phyloP scores from a whole-genome alignment of 2,329 filamentous ascomycete genomes.

The Diaporthe eres region DNA sequence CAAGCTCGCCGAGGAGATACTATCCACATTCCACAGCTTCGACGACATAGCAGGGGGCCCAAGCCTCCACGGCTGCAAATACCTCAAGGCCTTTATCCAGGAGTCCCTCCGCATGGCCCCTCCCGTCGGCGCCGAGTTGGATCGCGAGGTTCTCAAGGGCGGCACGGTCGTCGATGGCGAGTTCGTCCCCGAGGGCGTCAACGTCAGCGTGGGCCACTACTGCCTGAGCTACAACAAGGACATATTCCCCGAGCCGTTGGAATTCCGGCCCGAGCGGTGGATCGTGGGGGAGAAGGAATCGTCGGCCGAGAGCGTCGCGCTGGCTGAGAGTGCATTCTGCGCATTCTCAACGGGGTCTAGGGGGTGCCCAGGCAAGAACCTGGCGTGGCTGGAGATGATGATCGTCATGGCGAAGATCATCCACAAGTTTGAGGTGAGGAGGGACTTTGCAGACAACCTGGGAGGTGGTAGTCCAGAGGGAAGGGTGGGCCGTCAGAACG shows the following conservation, averaged over 20 bases:
- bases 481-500: slow-evolving; percentile 21
- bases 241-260: slow-evolving; percentile 33
- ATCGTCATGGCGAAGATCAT: slow-evolving; percentile 38
- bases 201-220: slow-evolving; percentile 36
- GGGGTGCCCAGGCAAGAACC: slow-evolving; percentile 32
- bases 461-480: slow-evolving; percentile 9
- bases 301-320: slow-evolving; percentile 29
- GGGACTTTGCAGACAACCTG: slow-evolving; percentile 24
- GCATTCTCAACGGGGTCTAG: slow-evolving; percentile 33
- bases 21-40: slow-evolving; percentile 37
- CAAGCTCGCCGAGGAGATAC: slow-evolving; percentile 39
- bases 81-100: slow-evolving; percentile 49
- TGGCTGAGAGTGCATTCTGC: slow-evolving; percentile 34
- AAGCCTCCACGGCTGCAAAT: slow-evolving; percentile 36
- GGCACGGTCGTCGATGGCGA: slow-evolving; percentile 36
- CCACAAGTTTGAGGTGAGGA: slow-evolving; percentile 22
- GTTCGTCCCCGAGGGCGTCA: slow-evolving; percentile 32
- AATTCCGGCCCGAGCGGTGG: slow-evolving; percentile 35
- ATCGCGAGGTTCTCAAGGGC: slow-evolving; percentile 28
- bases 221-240: slow-evolving; percentile 36
- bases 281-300: slow-evolving; percentile 24
- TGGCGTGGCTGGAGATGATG: slow-evolving; percentile 29
- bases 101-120: slow-evolving; percentile 50
- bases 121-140: slow-evolving; percentile 44
- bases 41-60: slow-evolving; percentile 40